Percentiles rank a stretch among this genome's conserved stretches.
These are phyloP conservation scores for Cercospora beticola DNA, from an alignment of 2,329 filamentous ascomycete genomes.

Conservation along the genomic window DNA sequence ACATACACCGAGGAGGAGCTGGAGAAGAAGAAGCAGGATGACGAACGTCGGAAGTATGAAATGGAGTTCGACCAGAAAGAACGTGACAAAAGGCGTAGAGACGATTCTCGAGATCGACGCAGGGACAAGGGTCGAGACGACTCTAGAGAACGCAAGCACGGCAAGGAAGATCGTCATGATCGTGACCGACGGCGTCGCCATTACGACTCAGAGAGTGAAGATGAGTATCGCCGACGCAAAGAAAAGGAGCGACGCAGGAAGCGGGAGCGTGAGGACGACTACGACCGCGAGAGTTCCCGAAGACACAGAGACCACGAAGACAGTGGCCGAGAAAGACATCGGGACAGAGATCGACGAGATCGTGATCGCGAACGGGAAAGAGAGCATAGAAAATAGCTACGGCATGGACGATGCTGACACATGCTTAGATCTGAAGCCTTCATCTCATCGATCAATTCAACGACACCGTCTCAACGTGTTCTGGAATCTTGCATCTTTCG, in stretches of 20 bases:
- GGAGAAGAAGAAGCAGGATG: conserved; percentile 43
- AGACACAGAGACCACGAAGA: conserved; percentile 27
- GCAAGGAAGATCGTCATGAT: conserved; percentile 21
- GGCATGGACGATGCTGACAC: conserved; percentile 15
- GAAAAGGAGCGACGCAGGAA: conserved; percentile 32
- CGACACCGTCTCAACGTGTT: background rate
- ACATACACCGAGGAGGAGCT: conserved; percentile 63
- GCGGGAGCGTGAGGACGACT: conserved; percentile 19
- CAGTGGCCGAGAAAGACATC: conserved; percentile 27
- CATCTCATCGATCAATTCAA: background rate
- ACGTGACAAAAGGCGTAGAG: conserved; percentile 32
- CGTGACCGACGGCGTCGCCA: conserved; percentile 25
- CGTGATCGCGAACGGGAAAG: conserved; percentile 24
- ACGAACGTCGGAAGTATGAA: conserved; percentile 51
- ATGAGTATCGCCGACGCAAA: conserved; percentile 32
- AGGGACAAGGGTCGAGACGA: conserved; percentile 20
- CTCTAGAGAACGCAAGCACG: conserved; percentile 16
- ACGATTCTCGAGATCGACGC: conserved; percentile 20
- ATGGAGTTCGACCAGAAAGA: conserved; percentile 44
- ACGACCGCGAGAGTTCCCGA: conserved; percentile 22
- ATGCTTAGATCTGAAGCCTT: conserved; percentile 15
- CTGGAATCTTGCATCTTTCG: background rate
- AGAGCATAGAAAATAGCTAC: conserved; percentile 23
- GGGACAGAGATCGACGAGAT: conserved; percentile 17
- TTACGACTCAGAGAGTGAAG: conserved; percentile 28